These are phyloP conservation scores for Schizonepeta tenuifolia DNA, from an alignment of 257 asterid species.

Conservation along the genomic window DNA sequence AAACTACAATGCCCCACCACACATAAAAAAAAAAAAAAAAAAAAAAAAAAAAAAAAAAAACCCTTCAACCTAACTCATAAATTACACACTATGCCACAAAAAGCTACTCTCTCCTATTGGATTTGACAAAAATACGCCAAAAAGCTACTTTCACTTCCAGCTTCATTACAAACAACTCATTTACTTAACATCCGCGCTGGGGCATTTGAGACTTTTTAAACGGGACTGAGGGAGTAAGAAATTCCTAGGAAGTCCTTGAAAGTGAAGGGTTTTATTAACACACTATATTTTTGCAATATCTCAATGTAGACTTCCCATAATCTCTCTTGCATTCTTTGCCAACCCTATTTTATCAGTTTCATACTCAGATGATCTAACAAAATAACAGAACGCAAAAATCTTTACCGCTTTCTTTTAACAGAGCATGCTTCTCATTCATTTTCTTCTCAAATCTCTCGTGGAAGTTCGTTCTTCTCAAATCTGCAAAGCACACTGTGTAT, in stretches of 20 bases:
- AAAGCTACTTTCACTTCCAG: too few relatives aligned
- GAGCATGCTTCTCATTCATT: conserved; percentile 76
- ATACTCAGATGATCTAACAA: conserved; percentile 3
- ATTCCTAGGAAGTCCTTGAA: background rate
- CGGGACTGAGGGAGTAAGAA: background rate
- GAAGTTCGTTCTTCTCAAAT: conserved; percentile 72
- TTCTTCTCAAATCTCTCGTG: conserved; percentile 85
- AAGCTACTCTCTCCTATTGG: too few relatives aligned
- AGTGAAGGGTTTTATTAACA: conserved; percentile 13
- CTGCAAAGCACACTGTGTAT: conserved; percentile 56
- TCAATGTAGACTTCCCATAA: background rate
- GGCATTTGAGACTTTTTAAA: too few relatives aligned
- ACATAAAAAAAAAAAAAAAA: too few relatives aligned
- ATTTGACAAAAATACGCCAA: too few relatives aligned
- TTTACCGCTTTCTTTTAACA: conserved; percentile 84
- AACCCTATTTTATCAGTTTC: conserved; percentile 12
- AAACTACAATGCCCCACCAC: too few relatives aligned
- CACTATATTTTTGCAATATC: background rate
- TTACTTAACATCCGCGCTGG: too few relatives aligned
- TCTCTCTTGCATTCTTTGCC: conserved; percentile 14
- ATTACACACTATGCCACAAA: too few relatives aligned
- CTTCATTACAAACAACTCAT: too few relatives aligned
- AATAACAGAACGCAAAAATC: conserved; percentile 25
- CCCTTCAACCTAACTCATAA: too few relatives aligned
- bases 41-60: too few relatives aligned